Percentiles rank a stretch among this genome's conserved stretches.
phyloP scores from a whole-genome alignment of 352 stramenopile species.

The Globisporangium emineosum region DNA sequence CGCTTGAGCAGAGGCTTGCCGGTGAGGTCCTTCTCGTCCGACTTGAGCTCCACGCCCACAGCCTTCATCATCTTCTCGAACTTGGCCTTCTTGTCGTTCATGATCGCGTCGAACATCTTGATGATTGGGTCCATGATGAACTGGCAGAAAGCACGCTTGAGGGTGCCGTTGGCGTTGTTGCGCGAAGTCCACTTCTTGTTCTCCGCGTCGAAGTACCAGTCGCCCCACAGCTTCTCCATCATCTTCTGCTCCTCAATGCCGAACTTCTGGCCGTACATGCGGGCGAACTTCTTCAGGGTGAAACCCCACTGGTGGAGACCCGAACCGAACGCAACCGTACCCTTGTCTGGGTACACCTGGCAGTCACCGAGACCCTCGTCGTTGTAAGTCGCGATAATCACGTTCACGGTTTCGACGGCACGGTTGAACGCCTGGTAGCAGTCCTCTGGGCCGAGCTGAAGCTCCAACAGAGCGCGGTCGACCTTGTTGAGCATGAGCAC shows the following conservation, averaged over 20 bases:
- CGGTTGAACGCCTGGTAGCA: conserved; percentile 99
- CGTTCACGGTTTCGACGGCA: conserved; percentile 99
- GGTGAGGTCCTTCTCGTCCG: conserved; percentile 94
- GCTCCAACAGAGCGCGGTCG: conserved; percentile 97
- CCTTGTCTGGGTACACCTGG: conserved; percentile 98
- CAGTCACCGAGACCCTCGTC: conserved; percentile 95
- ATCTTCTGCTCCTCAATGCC: conserved; percentile 98
- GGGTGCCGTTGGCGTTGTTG: conserved; percentile 90
- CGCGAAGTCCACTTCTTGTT: conserved; percentile 97
- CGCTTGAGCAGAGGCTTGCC: conserved; percentile 98
- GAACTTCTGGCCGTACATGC: conserved; percentile 99
- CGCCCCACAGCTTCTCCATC: conserved; percentile 99
- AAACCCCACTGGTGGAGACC: conserved; percentile 99
- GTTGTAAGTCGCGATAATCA: conserved; percentile 99
- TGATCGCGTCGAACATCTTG: conserved; percentile 99
- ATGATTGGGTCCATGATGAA: conserved; percentile 99
- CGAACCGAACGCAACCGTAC: conserved; percentile 98
- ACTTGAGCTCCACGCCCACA: conserved; percentile 97
- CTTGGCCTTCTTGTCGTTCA: conserved; percentile 99
- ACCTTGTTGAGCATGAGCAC: conserved; percentile 99
- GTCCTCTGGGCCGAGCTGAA: conserved; percentile 98
- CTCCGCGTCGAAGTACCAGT: conserved; percentile 96
- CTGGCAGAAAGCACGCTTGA: conserved; percentile 99
- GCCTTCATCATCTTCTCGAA: conserved; percentile 97
- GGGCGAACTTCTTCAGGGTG: conserved; percentile 99